phyloP scores from a whole-genome alignment of 495 filamentous ascomycete genomes.

The Entonaema liquescens region DNA sequence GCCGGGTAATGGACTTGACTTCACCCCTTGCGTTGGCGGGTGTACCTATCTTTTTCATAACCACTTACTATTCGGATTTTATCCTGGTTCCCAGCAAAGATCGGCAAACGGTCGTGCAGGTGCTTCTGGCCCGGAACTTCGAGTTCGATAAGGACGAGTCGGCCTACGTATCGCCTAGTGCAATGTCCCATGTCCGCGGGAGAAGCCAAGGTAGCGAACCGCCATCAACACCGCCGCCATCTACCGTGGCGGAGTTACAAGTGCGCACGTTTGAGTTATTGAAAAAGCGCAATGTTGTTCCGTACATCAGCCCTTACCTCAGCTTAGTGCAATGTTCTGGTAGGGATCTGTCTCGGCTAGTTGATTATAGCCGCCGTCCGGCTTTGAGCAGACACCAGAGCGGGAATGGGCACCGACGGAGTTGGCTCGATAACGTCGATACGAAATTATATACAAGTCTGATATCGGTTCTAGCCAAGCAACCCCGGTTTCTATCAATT shows the following conservation, averaged over 20 bases:
- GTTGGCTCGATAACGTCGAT: constrained; percentile 62
- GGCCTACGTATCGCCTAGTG: constrained; percentile 71
- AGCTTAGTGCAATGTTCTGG: constrained; percentile 87
- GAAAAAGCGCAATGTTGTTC: constrained; percentile 75
- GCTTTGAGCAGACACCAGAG: constrained; percentile 29
- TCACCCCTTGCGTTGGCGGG: constrained; percentile 89
- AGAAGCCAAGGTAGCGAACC: constrained; percentile 58
- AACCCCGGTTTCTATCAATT: constrained; percentile 82
- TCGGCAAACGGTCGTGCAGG: constrained; percentile 74
- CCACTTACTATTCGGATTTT: constrained; percentile 97
- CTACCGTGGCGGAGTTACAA: constrained; percentile 80
- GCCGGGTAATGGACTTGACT: constrained; percentile 90
- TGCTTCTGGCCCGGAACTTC: constrained; percentile 83
- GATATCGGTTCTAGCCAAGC: constrained; percentile 72
- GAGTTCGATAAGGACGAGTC: constrained; percentile 75
- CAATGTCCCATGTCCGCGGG: constrained; percentile 58
- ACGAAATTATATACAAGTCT: constrained; percentile 73
- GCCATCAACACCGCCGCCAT: constrained; percentile 79
- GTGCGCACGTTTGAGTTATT: constrained; percentile 80
- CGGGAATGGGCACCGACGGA: constrained; percentile 46
- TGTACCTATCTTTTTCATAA: constrained; percentile 98
- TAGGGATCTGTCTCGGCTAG: constrained; percentile 47
- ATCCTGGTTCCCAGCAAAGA: constrained; percentile 85
- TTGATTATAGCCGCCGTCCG: constrained; percentile 45
- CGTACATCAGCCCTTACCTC: constrained; percentile 71